Evolutionary conservation across 495 filamentous ascomycete species (phyloP), one percentile per base, ranked within the genome.

Genomic region (Lophiotrema nucula): DNA sequence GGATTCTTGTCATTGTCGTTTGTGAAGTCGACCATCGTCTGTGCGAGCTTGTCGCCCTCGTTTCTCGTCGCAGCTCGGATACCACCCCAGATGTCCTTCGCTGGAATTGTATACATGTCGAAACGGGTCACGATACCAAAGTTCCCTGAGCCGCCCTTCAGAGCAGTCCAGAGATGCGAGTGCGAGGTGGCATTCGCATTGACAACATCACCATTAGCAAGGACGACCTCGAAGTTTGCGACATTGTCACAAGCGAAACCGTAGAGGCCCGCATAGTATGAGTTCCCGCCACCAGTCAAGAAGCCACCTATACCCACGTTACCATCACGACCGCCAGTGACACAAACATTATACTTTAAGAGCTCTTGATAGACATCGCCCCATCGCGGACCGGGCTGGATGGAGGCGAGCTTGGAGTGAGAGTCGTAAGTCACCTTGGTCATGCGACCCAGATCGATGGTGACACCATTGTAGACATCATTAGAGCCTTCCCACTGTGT

Each of bases 191-290:
- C 18, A 41, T 51, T 27, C 4, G 76, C 80, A 48, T 75, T 75
- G 23, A 79, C 72, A 61, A 83, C 73, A 18, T 73, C 78, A 19
- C 77, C 76, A 63, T 81, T 79, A 39, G 81, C 78, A 4, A 84
- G 68, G n/a, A 84, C 80, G 13, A 85, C 73, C 41, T 84, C 79
- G 58, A 67, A 83, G 44, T 18, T 22, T 10, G 47, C 28, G 39
- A 58, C 39, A 26, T 42, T 37, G 37, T 80, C 76, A 43, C 77
- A 77, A 3, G 76, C 79, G 76, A 79, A 83, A 3, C 81, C 82
- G 55, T 81, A 15, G 3, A 25, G 15, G 18, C 59, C 82, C 73
- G 47, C 12, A 24, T 35, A 53, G 25, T 26, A 52, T 10, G 35
- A 22, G 2, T 45, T 59, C 2, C 56, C 56, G 16, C 56, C 47